A percentile compares a stretch with the other conserved stretches of the same genome.
phyloP scores from a whole-genome alignment of 2,329 filamentous ascomycete genomes.

The Diaporthe aspalathi region DNA sequence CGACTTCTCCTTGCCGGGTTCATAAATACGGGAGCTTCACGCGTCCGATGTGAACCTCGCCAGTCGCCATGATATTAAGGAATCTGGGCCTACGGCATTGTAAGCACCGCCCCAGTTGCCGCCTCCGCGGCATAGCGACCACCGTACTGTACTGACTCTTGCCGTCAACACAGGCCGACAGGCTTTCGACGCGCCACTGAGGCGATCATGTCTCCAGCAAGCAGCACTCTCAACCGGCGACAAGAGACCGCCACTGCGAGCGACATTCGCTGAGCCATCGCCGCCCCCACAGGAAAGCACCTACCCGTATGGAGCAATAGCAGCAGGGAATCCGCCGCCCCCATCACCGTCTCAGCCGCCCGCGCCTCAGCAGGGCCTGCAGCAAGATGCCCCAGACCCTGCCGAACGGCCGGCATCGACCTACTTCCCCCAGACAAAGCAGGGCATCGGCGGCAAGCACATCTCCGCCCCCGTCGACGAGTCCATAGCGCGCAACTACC shows the following conservation, averaged over 20 bases:
- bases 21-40: constrained; percentile 26
- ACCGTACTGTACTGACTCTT: constrained; percentile 41
- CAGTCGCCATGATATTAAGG: constrained; percentile 65
- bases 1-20: constrained; percentile 8
- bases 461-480: constrained; percentile 9
- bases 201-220: constrained; percentile 50
- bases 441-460: not conserved
- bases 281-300: constrained; percentile 34
- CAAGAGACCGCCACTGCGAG: constrained; percentile 44
- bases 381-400: constrained; percentile 42
- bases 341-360: not conserved
- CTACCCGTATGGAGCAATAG: not conserved
- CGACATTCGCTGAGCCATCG: constrained; percentile 41
- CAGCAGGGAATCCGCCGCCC: not conserved
- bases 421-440: constrained; percentile 4
- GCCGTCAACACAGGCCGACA: constrained; percentile 58
- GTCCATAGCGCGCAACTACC: constrained; percentile 49
- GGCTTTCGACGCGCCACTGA: constrained; percentile 59
- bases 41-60: constrained; percentile 43
- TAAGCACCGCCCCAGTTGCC: constrained; percentile 48
- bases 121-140: no score
- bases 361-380: not conserved
- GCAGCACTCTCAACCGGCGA: constrained; percentile 53
- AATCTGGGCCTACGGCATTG: constrained; percentile 66
- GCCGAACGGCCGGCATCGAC: constrained; percentile 1